A percentile compares a stretch with the other conserved stretches of the same genome.
These are phyloP conservation scores for Apiospora phragmitis DNA, from an alignment of 2,329 filamentous ascomycete genomes.

Conservation along the genomic window DNA sequence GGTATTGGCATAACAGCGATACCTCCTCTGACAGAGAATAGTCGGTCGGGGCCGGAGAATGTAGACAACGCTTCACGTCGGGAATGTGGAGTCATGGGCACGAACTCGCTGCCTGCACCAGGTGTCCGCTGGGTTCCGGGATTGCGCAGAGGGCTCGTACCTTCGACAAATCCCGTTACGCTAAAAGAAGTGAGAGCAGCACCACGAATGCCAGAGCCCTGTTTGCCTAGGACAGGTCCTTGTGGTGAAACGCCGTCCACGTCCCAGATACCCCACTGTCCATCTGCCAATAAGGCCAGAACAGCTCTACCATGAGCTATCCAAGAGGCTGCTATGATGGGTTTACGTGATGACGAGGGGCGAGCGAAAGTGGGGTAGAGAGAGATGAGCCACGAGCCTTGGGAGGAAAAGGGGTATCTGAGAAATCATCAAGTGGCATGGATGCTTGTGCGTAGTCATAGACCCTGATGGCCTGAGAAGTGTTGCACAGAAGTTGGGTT, in stretches of 20 bases:
- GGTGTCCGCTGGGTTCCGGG: slow-evolving; percentile 37
- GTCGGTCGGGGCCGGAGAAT: slow-evolving; percentile 49
- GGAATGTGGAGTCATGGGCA: slow-evolving; percentile 65
- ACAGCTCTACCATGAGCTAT: slow-evolving; percentile 61
- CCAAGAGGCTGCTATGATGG: slow-evolving; percentile 64
- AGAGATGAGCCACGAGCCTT: slow-evolving; percentile 66
- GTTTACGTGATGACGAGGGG: slow-evolving; percentile 53
- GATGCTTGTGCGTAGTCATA: slow-evolving; percentile 61
- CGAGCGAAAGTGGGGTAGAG: slow-evolving; percentile 59
- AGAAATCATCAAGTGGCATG: slow-evolving; percentile 51
- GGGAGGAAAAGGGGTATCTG: slow-evolving; percentile 53
- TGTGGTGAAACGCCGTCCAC: slow-evolving; percentile 58
- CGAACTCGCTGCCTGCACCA: slow-evolving; percentile 49
- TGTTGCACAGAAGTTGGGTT: slow-evolving; percentile 59
- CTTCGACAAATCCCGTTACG: slow-evolving; percentile 60
- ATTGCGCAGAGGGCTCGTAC: slow-evolving; percentile 56
- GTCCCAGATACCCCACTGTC: slow-evolving; percentile 70
- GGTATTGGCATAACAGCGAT: slow-evolving; percentile 51
- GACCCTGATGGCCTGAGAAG: slow-evolving; percentile 58
- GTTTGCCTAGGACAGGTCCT: slow-evolving; percentile 46
- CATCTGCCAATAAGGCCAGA: slow-evolving; percentile 59
- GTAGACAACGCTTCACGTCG: slow-evolving; percentile 53
- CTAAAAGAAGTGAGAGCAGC: slow-evolving; percentile 60
- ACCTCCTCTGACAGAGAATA: slow-evolving; percentile 53
- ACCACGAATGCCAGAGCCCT: slow-evolving; percentile 54